Conservation (phyloP, 108 stramenopile genomes). For the Pseudonitzschia multistriata region DNA sequence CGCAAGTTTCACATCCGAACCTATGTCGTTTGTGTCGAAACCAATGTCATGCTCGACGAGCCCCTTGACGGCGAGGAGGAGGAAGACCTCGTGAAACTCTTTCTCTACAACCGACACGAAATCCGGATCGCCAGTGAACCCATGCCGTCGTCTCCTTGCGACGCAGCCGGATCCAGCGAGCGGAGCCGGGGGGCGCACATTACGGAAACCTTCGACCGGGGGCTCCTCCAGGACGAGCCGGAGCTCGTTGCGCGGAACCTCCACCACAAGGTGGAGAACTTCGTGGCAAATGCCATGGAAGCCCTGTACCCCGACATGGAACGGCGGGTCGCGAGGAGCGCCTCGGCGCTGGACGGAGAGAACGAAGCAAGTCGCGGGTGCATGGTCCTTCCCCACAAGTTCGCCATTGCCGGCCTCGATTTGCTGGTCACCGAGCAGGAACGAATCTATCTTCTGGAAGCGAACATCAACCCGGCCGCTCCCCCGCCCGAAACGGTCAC, state of each 20-base stretch:
- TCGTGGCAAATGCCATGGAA: constrained; percentile 43
- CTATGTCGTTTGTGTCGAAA: constrained; percentile 48
- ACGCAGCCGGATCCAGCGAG: constrained; percentile 4
- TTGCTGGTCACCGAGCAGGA: constrained; percentile 51
- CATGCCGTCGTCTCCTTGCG: constrained; percentile 26
- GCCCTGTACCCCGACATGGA: constrained; percentile 38
- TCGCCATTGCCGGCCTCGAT: constrained; percentile 49
- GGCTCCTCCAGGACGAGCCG: constrained; percentile 33
- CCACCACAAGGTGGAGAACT: constrained; percentile 31
- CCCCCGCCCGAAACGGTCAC: constrained; percentile 27
- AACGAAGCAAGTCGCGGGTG: neutral
- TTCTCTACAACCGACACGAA: constrained; percentile 52
- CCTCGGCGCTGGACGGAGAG: constrained; percentile 4
- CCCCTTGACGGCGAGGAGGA: neutral
- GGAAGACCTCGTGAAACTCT: constrained; percentile 46
- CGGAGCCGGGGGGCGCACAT: constrained; percentile 46
- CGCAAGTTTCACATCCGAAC: constrained; percentile 60
- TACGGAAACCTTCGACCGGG: constrained; percentile 20
- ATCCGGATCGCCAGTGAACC: constrained; percentile 47
- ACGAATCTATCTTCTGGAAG: constrained; percentile 44
- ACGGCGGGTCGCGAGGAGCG: constrained; percentile 31
- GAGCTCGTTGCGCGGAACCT: constrained; percentile 34
- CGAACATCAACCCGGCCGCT: constrained; percentile 47
- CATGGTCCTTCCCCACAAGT: constrained; percentile 29
- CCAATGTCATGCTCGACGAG: constrained; percentile 15